phyloP scores from a whole-genome alignment of 768 basidiomycete genomes.

The Auricularia sp. region DNA sequence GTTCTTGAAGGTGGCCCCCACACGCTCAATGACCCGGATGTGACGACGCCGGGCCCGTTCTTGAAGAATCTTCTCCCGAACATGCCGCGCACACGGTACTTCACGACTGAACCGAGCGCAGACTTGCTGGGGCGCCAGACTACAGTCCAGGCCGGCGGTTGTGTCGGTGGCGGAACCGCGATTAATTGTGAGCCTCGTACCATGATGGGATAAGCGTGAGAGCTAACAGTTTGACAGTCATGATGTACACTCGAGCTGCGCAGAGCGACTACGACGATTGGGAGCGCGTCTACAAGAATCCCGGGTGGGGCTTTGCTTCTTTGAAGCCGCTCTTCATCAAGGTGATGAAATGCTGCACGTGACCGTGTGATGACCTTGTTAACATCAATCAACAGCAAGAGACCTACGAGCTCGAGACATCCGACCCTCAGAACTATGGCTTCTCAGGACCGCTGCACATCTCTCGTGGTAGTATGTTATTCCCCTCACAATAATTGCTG shows the following conservation, averaged over 20 bases:
- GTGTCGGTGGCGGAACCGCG: slow-evolving; percentile 51
- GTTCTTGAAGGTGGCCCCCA: slow-evolving; percentile 50
- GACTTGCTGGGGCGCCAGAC: slow-evolving; percentile 35
- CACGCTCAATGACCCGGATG: slow-evolving; percentile 33
- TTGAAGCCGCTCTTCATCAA: slow-evolving; percentile 50
- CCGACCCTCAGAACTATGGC: slow-evolving; percentile 31
- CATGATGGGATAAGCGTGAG: background rate
- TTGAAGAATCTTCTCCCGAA: slow-evolving; percentile 30
- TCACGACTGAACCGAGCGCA: slow-evolving; percentile 29
- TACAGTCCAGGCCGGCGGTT: slow-evolving; percentile 36
- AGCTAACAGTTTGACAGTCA: slow-evolving; percentile 16
- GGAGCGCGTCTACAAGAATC: slow-evolving; percentile 38
- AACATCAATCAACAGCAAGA: slow-evolving; percentile 20
- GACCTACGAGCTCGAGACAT: slow-evolving; percentile 17
- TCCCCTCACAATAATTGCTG: no score
- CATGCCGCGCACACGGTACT: slow-evolving; percentile 34
- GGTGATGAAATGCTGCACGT: slow-evolving; percentile 20
- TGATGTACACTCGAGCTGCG: slow-evolving; percentile 47
- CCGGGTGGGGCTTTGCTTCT: slow-evolving; percentile 50
- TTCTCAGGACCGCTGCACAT: slow-evolving; percentile 36
- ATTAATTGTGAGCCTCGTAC: slow-evolving; percentile 38
- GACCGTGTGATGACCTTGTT: background rate
- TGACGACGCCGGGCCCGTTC: slow-evolving; percentile 46
- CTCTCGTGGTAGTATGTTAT: slow-evolving; percentile 9
- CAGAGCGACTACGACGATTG: slow-evolving; percentile 61